Evolutionary conservation across 345 rosid species (phyloP).

Genomic region (Cardamine occulta): DNA sequence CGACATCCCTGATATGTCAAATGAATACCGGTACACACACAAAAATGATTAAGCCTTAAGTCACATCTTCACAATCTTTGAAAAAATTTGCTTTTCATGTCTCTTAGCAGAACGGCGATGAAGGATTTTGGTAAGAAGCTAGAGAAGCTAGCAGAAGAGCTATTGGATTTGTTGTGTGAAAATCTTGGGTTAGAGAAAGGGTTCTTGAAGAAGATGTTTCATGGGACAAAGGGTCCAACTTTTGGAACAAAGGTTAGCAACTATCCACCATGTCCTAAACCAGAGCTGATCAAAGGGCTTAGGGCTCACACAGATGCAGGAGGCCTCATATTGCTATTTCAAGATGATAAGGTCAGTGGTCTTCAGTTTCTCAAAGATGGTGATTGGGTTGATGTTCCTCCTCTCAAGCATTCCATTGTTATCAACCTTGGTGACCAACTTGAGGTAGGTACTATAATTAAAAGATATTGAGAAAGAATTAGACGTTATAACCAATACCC

Average conservation of each 20-base stretch:
- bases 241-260: constrained; percentile 90
- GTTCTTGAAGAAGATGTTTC: constrained; percentile 67
- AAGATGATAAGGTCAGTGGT: constrained; percentile 91
- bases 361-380: constrained; percentile 93
- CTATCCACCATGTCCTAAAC: constrained; percentile 95
- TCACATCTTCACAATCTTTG: background rate
- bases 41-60: background rate
- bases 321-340: constrained; percentile 82
- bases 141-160: constrained; percentile 68
- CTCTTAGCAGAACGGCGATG: constrained; percentile 54
- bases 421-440: constrained; percentile 95
- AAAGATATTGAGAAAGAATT: background rate
- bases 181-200: constrained; percentile 85
- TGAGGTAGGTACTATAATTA: too few relatives aligned
- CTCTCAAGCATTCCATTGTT: constrained; percentile 79
- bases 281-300: constrained; percentile 85
- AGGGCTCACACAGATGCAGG: constrained; percentile 98
- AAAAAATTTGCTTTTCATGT: background rate
- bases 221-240: constrained; percentile 74
- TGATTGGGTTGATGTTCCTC: constrained; percentile 84
- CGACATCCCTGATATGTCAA: constrained; percentile 61
- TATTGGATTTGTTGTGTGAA: constrained; percentile 68
- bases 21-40: constrained; percentile 53
- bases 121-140: constrained; percentile 58
- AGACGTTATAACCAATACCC: background rate